These are phyloP conservation scores for Fragaria iinumae DNA, from an alignment of 306 rosid species.

Conservation along the genomic window DNA sequence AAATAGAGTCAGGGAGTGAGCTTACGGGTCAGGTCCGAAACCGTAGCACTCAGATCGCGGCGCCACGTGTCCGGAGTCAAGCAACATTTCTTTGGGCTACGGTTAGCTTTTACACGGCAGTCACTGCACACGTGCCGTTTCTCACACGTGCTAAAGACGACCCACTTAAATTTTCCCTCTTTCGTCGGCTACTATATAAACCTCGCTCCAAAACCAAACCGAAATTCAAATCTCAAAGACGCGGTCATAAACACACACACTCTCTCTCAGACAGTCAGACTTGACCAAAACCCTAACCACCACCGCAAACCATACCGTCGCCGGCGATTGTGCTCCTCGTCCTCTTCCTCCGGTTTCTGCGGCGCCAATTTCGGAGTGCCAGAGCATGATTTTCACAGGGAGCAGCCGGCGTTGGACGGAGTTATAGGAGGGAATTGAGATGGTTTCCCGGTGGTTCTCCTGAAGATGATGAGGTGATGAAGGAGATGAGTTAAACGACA, in stretches of 20 bases:
- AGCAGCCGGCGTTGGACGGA: no score
- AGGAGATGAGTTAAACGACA: no score
- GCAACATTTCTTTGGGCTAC: slow-evolving; percentile 29
- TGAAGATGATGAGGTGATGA: no score
- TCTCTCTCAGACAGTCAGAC: neutral
- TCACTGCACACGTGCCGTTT: neutral
- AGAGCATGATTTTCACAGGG: no score
- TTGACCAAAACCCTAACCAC: neutral
- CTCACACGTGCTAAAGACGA: neutral
- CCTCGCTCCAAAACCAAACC: neutral
- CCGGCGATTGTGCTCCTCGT: neutral
- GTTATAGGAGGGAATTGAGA: no score
- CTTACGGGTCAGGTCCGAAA: no score
- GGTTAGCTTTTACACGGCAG: neutral
- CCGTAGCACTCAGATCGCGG: no score
- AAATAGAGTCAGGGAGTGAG: no score
- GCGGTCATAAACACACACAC: neutral
- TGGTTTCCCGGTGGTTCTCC: no score
- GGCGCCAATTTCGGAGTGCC: no score
- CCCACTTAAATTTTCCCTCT: neutral
- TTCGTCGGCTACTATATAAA: neutral
- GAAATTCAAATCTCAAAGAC: neutral
- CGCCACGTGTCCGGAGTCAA: no score
- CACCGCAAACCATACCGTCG: neutral
- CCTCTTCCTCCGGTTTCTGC: neutral